Percentiles rank a stretch among this genome's conserved stretches.
phyloP scores from a whole-genome alignment of 176 grass and related monocot species.

The Eremochloa ophiuroides region DNA sequence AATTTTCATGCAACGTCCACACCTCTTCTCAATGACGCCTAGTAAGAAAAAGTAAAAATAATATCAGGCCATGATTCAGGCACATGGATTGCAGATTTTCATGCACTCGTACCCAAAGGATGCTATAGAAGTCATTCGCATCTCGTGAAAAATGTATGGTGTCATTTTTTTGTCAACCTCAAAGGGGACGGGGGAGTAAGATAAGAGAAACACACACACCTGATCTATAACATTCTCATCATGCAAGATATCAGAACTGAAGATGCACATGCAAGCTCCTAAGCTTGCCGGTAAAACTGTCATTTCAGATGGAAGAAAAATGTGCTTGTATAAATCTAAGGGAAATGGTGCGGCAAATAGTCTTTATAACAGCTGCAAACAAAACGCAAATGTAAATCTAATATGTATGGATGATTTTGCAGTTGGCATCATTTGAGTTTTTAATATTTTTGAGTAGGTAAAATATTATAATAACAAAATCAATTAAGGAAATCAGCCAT shows the following conservation, averaged over 20 bases:
- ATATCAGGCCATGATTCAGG: not conserved
- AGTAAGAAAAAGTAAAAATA: too few species aligned
- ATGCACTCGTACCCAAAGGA: not conserved
- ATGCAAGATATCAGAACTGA: conserved; percentile 82
- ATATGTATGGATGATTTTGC: too few species aligned
- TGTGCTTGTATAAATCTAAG: conserved; percentile 87
- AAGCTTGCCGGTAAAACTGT: conserved; percentile 58
- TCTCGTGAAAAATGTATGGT: not conserved
- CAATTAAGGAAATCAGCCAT: too few species aligned
- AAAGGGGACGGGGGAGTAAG: not conserved
- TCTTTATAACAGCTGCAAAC: conserved; percentile 83
- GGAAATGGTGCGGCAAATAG: conserved; percentile 77
- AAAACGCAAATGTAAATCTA: not conserved
- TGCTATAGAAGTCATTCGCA: not conserved
- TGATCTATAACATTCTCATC: conserved; percentile 93
- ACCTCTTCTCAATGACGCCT: too few species aligned
- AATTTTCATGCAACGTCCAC: too few species aligned
- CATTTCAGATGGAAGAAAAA: conserved; percentile 86
- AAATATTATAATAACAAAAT: too few species aligned
- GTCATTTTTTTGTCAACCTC: not conserved
- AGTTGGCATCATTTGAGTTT: too few species aligned
- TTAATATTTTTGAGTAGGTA: too few species aligned
- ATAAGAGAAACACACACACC: conserved; percentile 42
- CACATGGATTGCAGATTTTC: not conserved
- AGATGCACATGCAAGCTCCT: conserved; percentile 83